phyloP scores from a whole-genome alignment of 352 stramenopile genomes.

The Phytophthora sansomeana region DNA sequence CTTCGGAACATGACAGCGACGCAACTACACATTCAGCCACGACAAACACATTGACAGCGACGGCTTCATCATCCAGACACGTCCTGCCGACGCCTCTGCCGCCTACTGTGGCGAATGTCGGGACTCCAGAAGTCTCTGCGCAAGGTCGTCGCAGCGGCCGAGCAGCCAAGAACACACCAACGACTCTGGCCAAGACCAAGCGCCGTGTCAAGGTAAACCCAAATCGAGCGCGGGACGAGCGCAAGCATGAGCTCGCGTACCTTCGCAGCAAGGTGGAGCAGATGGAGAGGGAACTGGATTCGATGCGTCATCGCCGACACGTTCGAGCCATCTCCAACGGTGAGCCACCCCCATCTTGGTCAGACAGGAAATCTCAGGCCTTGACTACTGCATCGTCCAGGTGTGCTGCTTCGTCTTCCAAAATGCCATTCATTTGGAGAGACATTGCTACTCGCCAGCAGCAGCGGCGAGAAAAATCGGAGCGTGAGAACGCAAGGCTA shows the following conservation, averaged over 20 bases:
- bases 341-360: conserved; percentile 3
- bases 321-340: conserved; percentile 15
- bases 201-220: conserved; percentile 41
- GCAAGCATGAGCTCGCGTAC: conserved; percentile 44
- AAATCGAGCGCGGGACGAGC: conserved; percentile 42
- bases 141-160: conserved; percentile 11
- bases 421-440: conserved; percentile 43
- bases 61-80: neutral
- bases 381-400: conserved; percentile 8
- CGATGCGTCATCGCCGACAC: conserved; percentile 23
- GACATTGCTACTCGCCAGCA: conserved; percentile 55
- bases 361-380: neutral
- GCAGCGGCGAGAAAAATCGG: conserved; percentile 46
- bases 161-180: conserved; percentile 13
- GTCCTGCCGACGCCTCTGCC: conserved; percentile 14
- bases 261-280: conserved; percentile 43
- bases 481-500: conserved; percentile 61
- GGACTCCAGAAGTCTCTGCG: neutral
- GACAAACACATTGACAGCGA: conserved; percentile 1
- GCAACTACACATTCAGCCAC: conserved; percentile 1
- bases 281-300: conserved; percentile 40
- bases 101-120: conserved; percentile 13
- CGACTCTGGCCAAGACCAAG: conserved; percentile 33
- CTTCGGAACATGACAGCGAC: conserved; percentile 25
- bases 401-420: conserved; percentile 5